A percentile compares a stretch with the other conserved stretches of the same genome.
These are phyloP conservation scores for Verticillium dahliae DNA, from an alignment of 2,329 filamentous ascomycete genomes.

Conservation along the genomic window DNA sequence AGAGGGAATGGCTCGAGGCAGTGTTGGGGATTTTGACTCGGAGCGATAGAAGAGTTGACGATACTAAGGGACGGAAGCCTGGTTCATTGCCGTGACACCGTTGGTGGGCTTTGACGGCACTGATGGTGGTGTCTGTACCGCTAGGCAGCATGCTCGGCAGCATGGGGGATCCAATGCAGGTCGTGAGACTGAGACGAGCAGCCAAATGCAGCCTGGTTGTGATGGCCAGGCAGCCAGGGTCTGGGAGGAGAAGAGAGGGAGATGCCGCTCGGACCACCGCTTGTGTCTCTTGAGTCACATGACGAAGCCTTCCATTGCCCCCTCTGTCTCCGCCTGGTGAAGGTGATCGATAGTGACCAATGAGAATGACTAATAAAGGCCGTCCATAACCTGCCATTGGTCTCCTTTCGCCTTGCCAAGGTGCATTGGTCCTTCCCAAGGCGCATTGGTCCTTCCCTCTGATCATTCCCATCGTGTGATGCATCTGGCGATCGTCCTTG, in stretches of 20 bases:
- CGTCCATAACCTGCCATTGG: not conserved
- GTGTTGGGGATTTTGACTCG: no score
- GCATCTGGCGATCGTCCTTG: not conserved
- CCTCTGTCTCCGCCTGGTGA: not conserved
- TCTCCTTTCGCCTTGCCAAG: no score
- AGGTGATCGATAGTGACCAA: not conserved
- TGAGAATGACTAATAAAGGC: not conserved
- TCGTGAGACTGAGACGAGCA: not conserved
- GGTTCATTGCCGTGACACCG: no score
- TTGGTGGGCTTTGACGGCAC: not conserved
- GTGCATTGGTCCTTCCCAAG: not conserved
- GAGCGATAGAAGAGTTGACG: no score
- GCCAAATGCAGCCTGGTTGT: not conserved
- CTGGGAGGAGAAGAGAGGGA: no score
- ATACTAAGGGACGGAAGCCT: no score
- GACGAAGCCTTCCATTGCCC: not conserved
- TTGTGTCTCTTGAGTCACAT: no score
- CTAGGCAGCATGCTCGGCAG: no score
- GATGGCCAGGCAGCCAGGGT: not conserved
- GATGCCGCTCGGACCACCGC: no score
- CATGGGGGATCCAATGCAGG: not conserved
- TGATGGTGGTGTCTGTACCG: no score
- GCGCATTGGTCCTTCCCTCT: not conserved
- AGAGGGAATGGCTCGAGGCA: no score
- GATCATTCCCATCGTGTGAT: not conserved